These are phyloP conservation scores for Cordyceps cateniannulata DNA, from an alignment of 2,329 filamentous ascomycete species.

Conservation along the genomic window DNA sequence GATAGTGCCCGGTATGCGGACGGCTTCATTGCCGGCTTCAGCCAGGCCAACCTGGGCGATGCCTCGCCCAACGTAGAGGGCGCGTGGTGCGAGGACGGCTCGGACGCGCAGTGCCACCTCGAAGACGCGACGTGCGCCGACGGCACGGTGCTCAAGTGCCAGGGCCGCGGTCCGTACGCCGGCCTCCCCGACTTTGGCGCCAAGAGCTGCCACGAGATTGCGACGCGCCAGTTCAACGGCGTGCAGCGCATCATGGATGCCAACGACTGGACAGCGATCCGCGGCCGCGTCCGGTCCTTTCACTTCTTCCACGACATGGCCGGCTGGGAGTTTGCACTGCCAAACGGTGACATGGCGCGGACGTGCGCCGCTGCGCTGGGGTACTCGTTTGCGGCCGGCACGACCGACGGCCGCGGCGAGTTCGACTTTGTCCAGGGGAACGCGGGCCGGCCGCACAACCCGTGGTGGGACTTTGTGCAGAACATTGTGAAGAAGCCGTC, in stretches of 20 bases:
- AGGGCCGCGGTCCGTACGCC: conserved; percentile 67
- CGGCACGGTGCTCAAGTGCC: conserved; percentile 63
- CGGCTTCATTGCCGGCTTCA: conserved; percentile 83
- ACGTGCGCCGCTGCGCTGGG: conserved; percentile 86
- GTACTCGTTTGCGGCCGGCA: conserved; percentile 88
- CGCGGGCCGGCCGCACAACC: conserved; percentile 63
- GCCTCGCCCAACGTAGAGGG: conserved; percentile 83
- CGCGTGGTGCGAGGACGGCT: conserved; percentile 83
- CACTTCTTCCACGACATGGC: conserved; percentile 83
- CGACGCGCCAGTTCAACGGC: conserved; percentile 60
- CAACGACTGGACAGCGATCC: conserved; percentile 45
- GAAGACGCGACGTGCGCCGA: conserved; percentile 78
- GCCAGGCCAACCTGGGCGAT: conserved; percentile 85
- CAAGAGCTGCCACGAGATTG: conserved; percentile 70
- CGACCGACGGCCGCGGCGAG: conserved; percentile 80
- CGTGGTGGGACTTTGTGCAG: conserved; percentile 73
- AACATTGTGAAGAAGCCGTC: conserved; percentile 65
- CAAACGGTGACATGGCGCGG: conserved; percentile 61
- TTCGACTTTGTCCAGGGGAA: conserved; percentile 92
- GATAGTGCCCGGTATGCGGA: conserved; percentile 40
- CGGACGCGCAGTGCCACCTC: conserved; percentile 64
- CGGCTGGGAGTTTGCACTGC: conserved; percentile 63
- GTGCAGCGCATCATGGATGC: conserved; percentile 34
- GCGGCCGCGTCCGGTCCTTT: conserved; percentile 63
- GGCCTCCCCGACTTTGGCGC: conserved; percentile 62